Base-by-base conservation (phyloP, 371 early-diverging fungal genomes). In the Nematocida parisii region DNA sequence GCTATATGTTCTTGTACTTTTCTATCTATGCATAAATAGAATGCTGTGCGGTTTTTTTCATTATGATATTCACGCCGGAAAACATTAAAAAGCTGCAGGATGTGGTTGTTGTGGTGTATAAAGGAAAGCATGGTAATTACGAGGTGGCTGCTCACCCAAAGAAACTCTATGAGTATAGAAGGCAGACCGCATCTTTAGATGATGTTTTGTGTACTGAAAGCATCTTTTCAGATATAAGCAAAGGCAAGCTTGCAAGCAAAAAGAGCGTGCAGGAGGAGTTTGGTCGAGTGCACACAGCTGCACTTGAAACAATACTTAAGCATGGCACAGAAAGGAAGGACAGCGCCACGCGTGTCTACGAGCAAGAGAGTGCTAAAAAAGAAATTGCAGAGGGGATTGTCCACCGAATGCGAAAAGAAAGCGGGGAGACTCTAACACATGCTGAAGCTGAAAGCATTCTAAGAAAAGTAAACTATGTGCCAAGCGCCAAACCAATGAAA, bases 131-230 rank as follows among this genome's bases (percentile, higher is more conserved):
- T 20, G 75, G 74, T 56, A 81, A 20, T 33, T 85, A 73, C 61
- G 84, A 84, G 64, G 45, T 87, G 22, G 85, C 83, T 20, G 75
- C 84, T 2, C 80, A 81, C 62, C 87, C 87, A 20, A 87, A 87
- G 72, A 87, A 84, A 71, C 74, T 87, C 18, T 85, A 83, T 54
- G 87, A 87, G 70, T 87, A 85, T 56, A 47, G 75, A 56, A 56
- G 85, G 9, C 74, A 83, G 18, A 80, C 61, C 33, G 64, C 71
- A 11, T 27, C 50, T 24, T 20, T 85, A 11, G 56, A 58, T 11
- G 75, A 77, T 57, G 82, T 85, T 57, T 42, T 87, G 27, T 81
- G 60, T 11, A 82, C 82, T 13, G 46, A 60, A 27, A 77, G 68
- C n/a, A 83, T 87, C 13, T 87, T 77, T 67, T 56, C 66, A 64